Conservation (phyloP, 768 basidiomycete species). For the Boletellus ananiceps region DNA sequence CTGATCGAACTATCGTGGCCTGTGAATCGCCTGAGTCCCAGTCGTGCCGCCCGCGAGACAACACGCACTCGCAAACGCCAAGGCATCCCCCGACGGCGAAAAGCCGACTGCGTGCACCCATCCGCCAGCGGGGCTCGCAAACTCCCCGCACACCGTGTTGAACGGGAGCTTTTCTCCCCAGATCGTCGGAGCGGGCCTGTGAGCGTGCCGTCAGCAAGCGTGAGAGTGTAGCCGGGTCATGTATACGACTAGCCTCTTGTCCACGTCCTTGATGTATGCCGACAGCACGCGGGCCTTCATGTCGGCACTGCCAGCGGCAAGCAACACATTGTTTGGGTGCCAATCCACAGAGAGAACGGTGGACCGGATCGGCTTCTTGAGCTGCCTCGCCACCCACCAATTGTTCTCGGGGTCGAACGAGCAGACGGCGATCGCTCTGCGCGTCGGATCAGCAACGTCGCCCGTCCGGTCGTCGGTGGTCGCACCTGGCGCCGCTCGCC, state of each 20-base stretch:
- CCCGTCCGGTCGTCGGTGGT: not conserved
- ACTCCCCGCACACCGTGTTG: conserved; percentile 97
- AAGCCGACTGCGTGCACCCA: conserved; percentile 98
- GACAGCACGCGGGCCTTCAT: conserved; percentile 98
- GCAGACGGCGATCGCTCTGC: conserved; percentile 89
- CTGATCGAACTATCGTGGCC: conserved; percentile 94
- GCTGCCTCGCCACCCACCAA: conserved; percentile 97
- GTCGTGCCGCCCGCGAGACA: not conserved
- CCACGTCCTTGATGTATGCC: conserved; percentile 97
- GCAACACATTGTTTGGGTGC: conserved; percentile 98
- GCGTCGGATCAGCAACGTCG: not conserved
- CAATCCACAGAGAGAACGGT: conserved; percentile 94
- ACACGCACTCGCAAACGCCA: conserved; percentile 87
- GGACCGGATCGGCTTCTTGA: conserved; percentile 96
- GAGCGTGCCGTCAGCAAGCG: conserved; percentile 6
- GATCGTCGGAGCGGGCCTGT: conserved; percentile 78
- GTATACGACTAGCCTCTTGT: conserved; percentile 63
- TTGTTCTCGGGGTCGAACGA: conserved; percentile 97
- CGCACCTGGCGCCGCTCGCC: conserved; percentile 87
- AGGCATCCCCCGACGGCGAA: conserved; percentile 90
- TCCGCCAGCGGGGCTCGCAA: conserved; percentile 80
- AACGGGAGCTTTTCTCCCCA: conserved; percentile 99
- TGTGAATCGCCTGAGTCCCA: conserved; percentile 30
- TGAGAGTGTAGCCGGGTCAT: not conserved
- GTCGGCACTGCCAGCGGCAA: conserved; percentile 96